Percentiles rank a stretch among this genome's conserved stretches.
Evolutionary conservation across 768 basidiomycete genomes (phyloP).

Genomic region (Mycena capillaripes): DNA sequence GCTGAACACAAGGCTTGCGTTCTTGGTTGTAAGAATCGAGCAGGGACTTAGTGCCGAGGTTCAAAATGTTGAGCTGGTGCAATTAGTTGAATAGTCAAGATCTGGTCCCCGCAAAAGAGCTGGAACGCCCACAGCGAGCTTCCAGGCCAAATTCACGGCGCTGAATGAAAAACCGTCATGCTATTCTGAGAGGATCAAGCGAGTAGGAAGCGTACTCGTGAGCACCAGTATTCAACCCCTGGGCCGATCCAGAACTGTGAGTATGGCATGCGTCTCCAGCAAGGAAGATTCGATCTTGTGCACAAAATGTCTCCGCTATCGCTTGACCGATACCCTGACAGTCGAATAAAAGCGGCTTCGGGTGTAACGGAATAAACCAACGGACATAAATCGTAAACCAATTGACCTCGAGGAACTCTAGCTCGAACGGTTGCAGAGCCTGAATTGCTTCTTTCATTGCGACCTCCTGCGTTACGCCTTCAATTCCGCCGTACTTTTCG

Average conservation of each 20-base stretch:
- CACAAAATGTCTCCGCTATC: constrained; percentile 34
- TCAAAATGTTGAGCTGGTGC: constrained; percentile 30
- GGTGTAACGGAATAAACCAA: neutral
- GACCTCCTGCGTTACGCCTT: constrained; percentile 35
- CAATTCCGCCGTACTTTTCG: constrained; percentile 38
- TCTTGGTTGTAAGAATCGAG: constrained; percentile 36
- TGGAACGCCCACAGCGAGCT: constrained; percentile 32
- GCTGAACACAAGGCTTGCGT: constrained; percentile 37
- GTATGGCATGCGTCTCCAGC: constrained; percentile 42
- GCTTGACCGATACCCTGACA: constrained; percentile 39
- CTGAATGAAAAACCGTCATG: constrained; percentile 3
- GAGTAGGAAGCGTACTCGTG: constrained; percentile 32
- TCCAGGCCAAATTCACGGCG: constrained; percentile 40
- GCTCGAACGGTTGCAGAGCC: constrained; percentile 35
- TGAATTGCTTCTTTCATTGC: constrained; percentile 33
- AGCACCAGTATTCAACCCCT: constrained; percentile 39
- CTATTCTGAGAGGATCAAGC: neutral
- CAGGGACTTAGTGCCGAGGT: constrained; percentile 32
- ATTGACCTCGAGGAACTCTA: constrained; percentile 33
- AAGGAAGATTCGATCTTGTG: constrained; percentile 35
- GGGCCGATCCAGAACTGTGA: constrained; percentile 38
- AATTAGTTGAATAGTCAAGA: neutral
- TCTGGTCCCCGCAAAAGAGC: neutral
- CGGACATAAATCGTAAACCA: constrained; percentile 39
- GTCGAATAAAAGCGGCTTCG: neutral